Base-by-base conservation (phyloP, 176 grass and related monocot species). In the Cenchrus fungigraminus region DNA sequence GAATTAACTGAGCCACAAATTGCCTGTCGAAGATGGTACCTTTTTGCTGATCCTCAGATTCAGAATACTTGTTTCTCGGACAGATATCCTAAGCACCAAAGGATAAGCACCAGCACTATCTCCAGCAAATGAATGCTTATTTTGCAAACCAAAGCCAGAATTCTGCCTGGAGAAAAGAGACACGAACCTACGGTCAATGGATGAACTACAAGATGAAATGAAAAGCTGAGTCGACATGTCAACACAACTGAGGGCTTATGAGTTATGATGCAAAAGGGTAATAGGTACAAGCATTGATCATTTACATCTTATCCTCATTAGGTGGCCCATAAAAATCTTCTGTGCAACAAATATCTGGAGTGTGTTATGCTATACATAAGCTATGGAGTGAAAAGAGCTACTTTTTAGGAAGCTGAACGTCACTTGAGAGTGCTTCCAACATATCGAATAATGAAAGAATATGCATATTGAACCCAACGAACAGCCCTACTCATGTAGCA, bases 31-130 rank as follows among this genome's bases (percentile, higher is more conserved):
- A 68, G 37, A 83, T 32, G 42, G 60, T 76, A 93, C 95, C 92
- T 95, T 95, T 86, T 95, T 97, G 87, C 95, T 95, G 72, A 97
- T 97, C 71, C 88, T 97, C 64, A 97, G 87, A 45, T 89, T 79
- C 84, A 97, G 86, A 63, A 91, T 90, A 68, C 79, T 95, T 82
- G 92, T 92, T 91, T 97, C 92, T 34, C 83, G 76, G 58, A 97
- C 92, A 68, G 95, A 95, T 59, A 98, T 92, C 84, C 95, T 92
- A 51, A 98, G 86, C 71, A 90, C 90, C 72, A 98, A 91, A 71
- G 95, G 89, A 87, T 98, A 98, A 80, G 84, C 91, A 91, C 92
- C 92, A 73, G 80, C 78, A 58, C 84, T 90, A 54, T 90, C 88
- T 66, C 59, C 79, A 60, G 79, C 88, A 83, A 90, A 73, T 0